Conservation (phyloP, 2,329 filamentous ascomycete genomes). For the Colletotrichum agaves region DNA sequence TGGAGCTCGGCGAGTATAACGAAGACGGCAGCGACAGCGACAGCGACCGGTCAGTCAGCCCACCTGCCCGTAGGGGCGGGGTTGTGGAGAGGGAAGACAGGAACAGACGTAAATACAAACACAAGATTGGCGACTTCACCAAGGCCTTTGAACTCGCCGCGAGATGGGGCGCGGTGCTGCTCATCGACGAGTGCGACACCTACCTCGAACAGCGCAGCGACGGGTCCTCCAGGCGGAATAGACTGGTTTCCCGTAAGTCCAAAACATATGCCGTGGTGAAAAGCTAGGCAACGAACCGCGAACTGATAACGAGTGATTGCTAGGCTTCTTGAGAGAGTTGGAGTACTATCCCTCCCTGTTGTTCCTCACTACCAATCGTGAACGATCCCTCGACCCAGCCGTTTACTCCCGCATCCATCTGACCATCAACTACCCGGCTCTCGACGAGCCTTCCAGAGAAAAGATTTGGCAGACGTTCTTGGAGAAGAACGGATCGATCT, state of each 20-base stretch:
- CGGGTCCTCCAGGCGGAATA: conserved; percentile 25
- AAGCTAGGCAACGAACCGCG: too few species aligned
- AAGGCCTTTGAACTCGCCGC: conserved; percentile 56
- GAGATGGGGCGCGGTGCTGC: conserved; percentile 82
- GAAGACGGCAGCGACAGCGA: conserved; percentile 59
- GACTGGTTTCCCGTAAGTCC: conserved; percentile 28
- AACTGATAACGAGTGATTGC: too few species aligned
- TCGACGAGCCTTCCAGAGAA: conserved; percentile 38
- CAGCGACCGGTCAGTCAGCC: not conserved
- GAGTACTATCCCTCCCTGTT: conserved; percentile 95
- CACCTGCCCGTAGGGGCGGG: too few species aligned
- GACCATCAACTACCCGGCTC: conserved; percentile 47
- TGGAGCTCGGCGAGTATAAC: conserved; percentile 70
- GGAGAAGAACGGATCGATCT: conserved; percentile 25
- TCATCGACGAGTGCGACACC: conserved; percentile 87
- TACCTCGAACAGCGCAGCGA: conserved; percentile 82
- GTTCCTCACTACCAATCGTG: conserved; percentile 89
- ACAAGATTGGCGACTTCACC: conserved; percentile 44
- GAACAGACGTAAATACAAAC: not conserved
- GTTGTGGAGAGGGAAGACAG: not conserved
- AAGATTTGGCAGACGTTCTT: conserved; percentile 44
- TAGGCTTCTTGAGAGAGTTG: conserved; percentile 77
- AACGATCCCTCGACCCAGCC: conserved; percentile 56
- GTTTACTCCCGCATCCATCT: conserved; percentile 62
- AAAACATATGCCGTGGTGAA: too few species aligned